Evolutionary conservation across 345 rosid species (phyloP), one percentile per base, ranked within the genome.

Genomic region (Moringa oleifera): DNA sequence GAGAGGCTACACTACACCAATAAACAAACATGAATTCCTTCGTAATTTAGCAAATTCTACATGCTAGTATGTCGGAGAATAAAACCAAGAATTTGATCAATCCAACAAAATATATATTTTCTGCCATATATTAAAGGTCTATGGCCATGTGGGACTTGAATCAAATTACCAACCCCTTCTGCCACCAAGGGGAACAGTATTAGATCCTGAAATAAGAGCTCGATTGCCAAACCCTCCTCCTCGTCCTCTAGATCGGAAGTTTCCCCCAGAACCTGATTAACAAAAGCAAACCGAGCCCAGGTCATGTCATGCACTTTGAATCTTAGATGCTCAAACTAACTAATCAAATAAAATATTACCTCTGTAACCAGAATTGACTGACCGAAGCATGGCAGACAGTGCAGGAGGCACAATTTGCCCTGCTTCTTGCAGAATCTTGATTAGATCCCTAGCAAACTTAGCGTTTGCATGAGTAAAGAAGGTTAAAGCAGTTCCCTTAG

Each of bases 401-500:
- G 83, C 55, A 0, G 89, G 95, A 63, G 84, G 77, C 47, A 90
- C 91, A 66, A 79, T 64, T 79, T 94, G 96, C 67, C 96, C 72
- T 18, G 97, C 99, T 72, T 94, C 99, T 77, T 79, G 86, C 68
- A 94, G 77, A 61, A 94, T 85, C 82, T 94, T 94, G 37, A 88
- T 72, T 20, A 94, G 95, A 53, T 90, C 88, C 77, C 89, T 81
- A 0, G 96, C 96, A 77, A 75, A 88, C 80, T 83, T 94, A 12
- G 79, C 94, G 67, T 88, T 94, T 57, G 86, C 82, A 77, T 81
- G 84, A 1, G 99, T 90, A 28, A 94, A 86, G 73, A 90, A 88
- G 59, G 96, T 82, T 61, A 75, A 81, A 22, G 99, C 97, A 63
- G 85, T 90, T 70, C 97, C 99, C 68, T 70, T 90, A 4, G 99